Evolutionary conservation across 192 early-diverging fungal genomes (phyloP), one percentile per base, ranked within the genome.

Genomic region (Glomus cerebriforme): DNA sequence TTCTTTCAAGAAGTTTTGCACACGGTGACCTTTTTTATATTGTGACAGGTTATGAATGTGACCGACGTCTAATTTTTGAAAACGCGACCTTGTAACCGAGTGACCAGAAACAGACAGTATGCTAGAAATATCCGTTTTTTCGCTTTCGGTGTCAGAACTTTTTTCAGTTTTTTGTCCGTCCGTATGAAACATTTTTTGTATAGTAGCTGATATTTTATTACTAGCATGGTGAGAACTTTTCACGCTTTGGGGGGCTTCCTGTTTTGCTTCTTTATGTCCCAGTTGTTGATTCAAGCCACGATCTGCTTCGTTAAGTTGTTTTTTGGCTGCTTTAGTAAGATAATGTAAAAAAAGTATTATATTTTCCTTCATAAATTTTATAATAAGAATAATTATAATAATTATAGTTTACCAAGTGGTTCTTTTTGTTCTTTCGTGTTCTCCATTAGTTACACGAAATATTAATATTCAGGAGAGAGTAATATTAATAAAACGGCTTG

Each of bases 1-100:
- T 26, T 63, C 74, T 75, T 63, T 75, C 3, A 60, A 39, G 35
- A 75, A 34, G 27, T 75, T 75, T 59, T 60, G 58, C 58, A 75
- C 43, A 31, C 74, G 58, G 24, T 34, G 34, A 59, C 9, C 17
- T 47, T 19, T 70, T 31, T 64, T 74, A 8, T 2, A 35, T 3
- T 31, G 59, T 39, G 6, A 22, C 31, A 75, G 35, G 26, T 45
- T 27, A 63, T 75, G 74, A 75, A 45, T 59, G 34, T 75, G 74
- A 0, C 34, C 17, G 0, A 0, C 6, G 7, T 43, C 9, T 7
- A 26, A 5, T 8, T 27, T 63, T 54, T 54, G 60, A 39, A 75
- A 75, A 26, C 74, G 54, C 43, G 22, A n/a, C 9, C 43, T 63
- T 22, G 59, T 45, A 37, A 0, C 10, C 39, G 39, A 12, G 15